These are phyloP conservation scores for Ceratobasidium sp. DNA, from an alignment of 1,284 basidiomycete species.

Conservation along the genomic window DNA sequence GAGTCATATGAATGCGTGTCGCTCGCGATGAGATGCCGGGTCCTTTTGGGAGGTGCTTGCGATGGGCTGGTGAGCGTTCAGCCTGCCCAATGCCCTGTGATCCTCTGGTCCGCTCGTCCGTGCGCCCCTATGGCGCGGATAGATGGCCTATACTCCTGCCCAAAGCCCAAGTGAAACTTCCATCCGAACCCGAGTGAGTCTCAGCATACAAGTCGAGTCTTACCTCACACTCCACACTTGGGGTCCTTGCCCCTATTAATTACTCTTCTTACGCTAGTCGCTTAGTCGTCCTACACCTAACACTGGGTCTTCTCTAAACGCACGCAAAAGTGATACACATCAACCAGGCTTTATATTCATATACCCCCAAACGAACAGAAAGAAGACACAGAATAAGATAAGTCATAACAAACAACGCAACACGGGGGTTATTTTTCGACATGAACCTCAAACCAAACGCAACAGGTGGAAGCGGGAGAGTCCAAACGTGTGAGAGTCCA, in stretches of 20 bases:
- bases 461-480: too few relatives aligned
- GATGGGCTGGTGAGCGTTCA: too few relatives aligned
- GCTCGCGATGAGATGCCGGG: too few relatives aligned
- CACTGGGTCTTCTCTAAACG: too few relatives aligned
- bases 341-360: neutral
- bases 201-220: neutral
- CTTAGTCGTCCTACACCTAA: too few relatives aligned
- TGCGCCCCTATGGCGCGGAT: neutral
- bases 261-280: too few relatives aligned
- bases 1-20: too few relatives aligned
- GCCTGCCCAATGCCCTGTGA: too few relatives aligned
- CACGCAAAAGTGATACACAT: neutral
- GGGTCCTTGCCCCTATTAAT: too few relatives aligned
- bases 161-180: neutral
- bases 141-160: conserved; percentile 16
- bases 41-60: too few relatives aligned
- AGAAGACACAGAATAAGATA: conserved; percentile 12
- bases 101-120: neutral
- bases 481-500: conserved; percentile 2
- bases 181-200: neutral
- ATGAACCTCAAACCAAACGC: too few relatives aligned
- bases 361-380: neutral
- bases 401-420: conserved; percentile 10
- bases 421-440: neutral
- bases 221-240: neutral